A percentile compares a stretch with the other conserved stretches of the same genome.
phyloP scores from a whole-genome alignment of 148 eudicot species.

The Talinum fruticosum region DNA sequence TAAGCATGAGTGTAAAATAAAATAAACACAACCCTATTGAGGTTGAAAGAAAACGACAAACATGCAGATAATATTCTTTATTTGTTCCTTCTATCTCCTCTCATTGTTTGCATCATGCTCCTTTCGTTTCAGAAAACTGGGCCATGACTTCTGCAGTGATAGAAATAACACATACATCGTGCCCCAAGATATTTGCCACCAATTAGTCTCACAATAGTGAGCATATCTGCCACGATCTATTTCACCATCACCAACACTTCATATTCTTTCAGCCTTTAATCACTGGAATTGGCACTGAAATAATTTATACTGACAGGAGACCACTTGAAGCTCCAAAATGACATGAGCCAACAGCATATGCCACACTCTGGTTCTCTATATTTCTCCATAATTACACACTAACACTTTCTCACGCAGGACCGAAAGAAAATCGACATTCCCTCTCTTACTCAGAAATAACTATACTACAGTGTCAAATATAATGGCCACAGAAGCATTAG shows the following conservation, averaged over 20 bases:
- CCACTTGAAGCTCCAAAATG: background rate
- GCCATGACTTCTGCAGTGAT: background rate
- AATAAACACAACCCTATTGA: too few species aligned
- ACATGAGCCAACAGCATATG: background rate
- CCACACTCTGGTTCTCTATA: background rate
- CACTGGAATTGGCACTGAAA: background rate
- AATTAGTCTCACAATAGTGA: too few species aligned
- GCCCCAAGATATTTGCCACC: too few species aligned
- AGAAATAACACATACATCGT: too few species aligned
- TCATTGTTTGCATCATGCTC: background rate
- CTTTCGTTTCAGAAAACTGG: background rate
- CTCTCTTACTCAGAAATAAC: background rate
- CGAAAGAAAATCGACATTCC: background rate
- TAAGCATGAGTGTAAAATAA: too few species aligned
- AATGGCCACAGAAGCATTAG: background rate
- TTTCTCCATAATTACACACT: background rate
- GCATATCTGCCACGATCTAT: background rate
- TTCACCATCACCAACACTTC: background rate
- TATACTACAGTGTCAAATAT: background rate
- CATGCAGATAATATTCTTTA: background rate
- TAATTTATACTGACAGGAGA: background rate
- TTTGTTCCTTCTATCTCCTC: background rate
- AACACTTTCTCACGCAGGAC: slow-evolving; percentile 9
- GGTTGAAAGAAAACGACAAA: too few species aligned
- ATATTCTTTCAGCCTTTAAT: background rate